phyloP scores from a whole-genome alignment of 257 asterid species.

The Gentiana straminea region DNA sequence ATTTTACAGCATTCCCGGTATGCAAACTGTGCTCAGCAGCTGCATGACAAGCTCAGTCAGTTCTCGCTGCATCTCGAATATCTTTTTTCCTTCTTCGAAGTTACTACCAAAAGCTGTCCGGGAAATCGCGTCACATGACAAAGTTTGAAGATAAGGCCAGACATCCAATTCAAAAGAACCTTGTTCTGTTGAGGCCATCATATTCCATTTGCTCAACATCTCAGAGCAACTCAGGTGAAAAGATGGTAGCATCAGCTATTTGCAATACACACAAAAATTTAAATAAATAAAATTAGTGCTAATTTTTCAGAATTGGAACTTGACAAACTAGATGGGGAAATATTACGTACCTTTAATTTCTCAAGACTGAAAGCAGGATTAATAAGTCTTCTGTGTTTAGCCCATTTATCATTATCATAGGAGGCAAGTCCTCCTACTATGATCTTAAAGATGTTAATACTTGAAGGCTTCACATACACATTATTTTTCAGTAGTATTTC shows the following conservation, averaged over 20 bases:
- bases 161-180: conserved; percentile 13
- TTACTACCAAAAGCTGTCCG: conserved; percentile 11
- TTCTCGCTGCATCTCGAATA: conserved; percentile 9
- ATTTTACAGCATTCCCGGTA: conserved; percentile 9
- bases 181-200: not conserved
- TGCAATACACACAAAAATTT: too few species aligned
- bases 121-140: conserved; percentile 11
- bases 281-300: not conserved
- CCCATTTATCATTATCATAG: conserved; percentile 17
- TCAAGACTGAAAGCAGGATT: conserved; percentile 19
- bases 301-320: not conserved
- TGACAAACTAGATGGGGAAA: too few species aligned
- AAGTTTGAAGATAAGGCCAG: conserved; percentile 8
- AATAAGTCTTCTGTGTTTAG: conserved; percentile 20
- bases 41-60: not conserved
- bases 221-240: not conserved
- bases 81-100: conserved; percentile 11
- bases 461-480: conserved; percentile 10
- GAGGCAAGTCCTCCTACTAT: conserved; percentile 11
- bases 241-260: conserved; percentile 18
- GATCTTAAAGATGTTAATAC: not conserved
- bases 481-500: conserved; percentile 13
- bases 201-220: conserved; percentile 8
- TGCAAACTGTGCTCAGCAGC: not conserved
- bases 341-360: conserved; percentile 16